Evolutionary conservation across 345 rosid species (phyloP).

Genomic region (Populus simonii): DNA sequence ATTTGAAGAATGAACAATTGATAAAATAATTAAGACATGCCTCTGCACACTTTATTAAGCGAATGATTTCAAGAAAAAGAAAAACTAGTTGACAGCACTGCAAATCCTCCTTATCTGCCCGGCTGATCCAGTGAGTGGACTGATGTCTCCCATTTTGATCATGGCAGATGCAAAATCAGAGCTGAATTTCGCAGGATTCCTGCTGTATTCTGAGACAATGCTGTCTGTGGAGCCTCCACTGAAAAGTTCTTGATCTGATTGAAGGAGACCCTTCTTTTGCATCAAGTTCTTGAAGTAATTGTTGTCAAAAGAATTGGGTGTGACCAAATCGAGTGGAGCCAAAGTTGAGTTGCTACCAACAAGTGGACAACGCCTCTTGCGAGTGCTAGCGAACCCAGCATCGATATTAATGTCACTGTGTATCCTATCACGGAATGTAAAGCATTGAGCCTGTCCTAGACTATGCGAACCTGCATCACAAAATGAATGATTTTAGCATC

Average conservation of each 20-base stretch:
- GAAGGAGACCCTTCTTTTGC: background rate
- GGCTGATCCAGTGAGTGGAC: slow-evolving; percentile 35
- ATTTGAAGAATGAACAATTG: too few relatives aligned
- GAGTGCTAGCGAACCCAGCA: background rate
- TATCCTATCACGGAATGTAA: slow-evolving; percentile 1
- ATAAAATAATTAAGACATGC: too few relatives aligned
- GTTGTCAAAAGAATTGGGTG: background rate
- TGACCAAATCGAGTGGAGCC: background rate
- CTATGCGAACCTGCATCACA: background rate
- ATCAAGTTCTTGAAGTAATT: slow-evolving; percentile 3
- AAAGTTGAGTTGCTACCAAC: background rate
- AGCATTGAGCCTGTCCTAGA: slow-evolving; percentile 2
- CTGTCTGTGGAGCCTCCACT: background rate
- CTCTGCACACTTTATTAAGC: background rate
- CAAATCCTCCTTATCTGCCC: slow-evolving; percentile 39
- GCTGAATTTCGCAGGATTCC: background rate
- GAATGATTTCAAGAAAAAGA: background rate
- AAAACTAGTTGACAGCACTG: slow-evolving; percentile 31
- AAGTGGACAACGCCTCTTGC: background rate
- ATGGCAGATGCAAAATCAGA: slow-evolving; percentile 43
- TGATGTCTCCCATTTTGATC: slow-evolving; percentile 50
- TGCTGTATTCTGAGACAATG: background rate
- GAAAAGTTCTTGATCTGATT: background rate
- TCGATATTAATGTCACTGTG: background rate
- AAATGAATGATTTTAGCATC: background rate